Evolutionary conservation across 352 stramenopile species (phyloP).

Genomic region (Globisporangium megalacanthum): DNA sequence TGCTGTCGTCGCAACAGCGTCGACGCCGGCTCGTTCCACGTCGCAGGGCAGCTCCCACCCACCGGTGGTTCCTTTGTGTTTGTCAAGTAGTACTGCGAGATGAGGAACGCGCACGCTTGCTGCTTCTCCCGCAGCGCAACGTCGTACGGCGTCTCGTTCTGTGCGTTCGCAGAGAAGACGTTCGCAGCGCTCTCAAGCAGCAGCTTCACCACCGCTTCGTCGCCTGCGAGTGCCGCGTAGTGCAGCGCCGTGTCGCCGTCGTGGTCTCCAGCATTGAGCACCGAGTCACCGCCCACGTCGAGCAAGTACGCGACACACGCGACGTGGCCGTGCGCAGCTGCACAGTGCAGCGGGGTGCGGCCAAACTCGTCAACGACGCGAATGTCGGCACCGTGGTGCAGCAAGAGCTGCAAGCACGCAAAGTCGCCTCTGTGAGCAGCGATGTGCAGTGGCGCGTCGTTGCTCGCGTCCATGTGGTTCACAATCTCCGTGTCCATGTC

Average conservation of each 20-base stretch:
- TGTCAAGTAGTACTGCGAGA: constrained; percentile 49
- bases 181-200: constrained; percentile 74
- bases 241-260: constrained; percentile 76
- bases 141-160: constrained; percentile 62
- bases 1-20: constrained; percentile 25
- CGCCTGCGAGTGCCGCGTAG: constrained; percentile 58
- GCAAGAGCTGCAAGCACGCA: constrained; percentile 59
- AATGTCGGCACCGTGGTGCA: constrained; percentile 78
- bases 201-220: constrained; percentile 60
- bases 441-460: constrained; percentile 77
- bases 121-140: constrained; percentile 51
- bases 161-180: constrained; percentile 50
- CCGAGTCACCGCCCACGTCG: constrained; percentile 77
- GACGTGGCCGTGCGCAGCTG: constrained; percentile 45
- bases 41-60: constrained; percentile 13
- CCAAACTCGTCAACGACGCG: constrained; percentile 80
- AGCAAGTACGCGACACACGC: constrained; percentile 79
- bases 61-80: constrained; percentile 20
- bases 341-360: constrained; percentile 73
- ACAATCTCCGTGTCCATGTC: constrained; percentile 86
- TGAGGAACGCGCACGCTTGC: constrained; percentile 38
- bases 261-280: constrained; percentile 71
- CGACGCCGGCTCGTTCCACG: constrained; percentile 44
- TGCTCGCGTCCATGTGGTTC: constrained; percentile 80
- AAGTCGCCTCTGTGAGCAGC: constrained; percentile 65